Percentiles rank a stretch among this genome's conserved stretches.
phyloP scores from a whole-genome alignment of 768 basidiomycete genomes.

The Leucosporidium scottii region DNA sequence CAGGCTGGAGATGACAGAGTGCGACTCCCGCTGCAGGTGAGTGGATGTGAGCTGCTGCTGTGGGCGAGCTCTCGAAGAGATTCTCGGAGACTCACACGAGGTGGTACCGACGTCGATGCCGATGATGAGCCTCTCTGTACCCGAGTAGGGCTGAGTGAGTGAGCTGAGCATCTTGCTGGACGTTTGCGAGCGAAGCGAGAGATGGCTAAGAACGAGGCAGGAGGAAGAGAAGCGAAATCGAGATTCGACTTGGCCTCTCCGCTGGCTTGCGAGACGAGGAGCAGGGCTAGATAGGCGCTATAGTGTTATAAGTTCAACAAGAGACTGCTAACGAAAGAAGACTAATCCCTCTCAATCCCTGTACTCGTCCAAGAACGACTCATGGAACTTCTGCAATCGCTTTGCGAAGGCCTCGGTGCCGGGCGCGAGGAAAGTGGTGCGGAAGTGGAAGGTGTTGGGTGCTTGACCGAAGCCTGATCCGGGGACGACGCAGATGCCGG shows the following conservation, averaged over 20 bases:
- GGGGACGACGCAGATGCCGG: conserved; percentile 88
- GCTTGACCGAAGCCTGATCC: conserved; percentile 92
- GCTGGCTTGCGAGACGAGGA: no score
- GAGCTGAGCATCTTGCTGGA: no score
- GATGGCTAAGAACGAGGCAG: no score
- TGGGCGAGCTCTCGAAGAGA: not conserved
- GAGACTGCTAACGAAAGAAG: no score
- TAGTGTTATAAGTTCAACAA: no score
- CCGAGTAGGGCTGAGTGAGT: not conserved
- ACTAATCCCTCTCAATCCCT: not conserved
- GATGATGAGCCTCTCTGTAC: not conserved
- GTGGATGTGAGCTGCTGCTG: not conserved
- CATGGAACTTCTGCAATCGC: conserved; percentile 70
- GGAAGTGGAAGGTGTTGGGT: conserved; percentile 80
- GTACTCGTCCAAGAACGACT: conserved; percentile 48
- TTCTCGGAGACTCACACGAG: not conserved
- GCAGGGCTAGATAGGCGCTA: no score
- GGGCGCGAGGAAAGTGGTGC: conserved; percentile 88
- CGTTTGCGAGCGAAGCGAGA: no score
- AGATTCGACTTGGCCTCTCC: no score
- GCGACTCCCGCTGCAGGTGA: not conserved
- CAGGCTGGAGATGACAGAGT: not conserved
- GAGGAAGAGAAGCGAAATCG: no score
- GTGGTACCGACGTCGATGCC: not conserved
- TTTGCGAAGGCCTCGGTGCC: conserved; percentile 87